These are phyloP conservation scores for Nothophaeocryptopus gaeumannii DNA, from an alignment of 2,329 filamentous ascomycete species.

Conservation along the genomic window DNA sequence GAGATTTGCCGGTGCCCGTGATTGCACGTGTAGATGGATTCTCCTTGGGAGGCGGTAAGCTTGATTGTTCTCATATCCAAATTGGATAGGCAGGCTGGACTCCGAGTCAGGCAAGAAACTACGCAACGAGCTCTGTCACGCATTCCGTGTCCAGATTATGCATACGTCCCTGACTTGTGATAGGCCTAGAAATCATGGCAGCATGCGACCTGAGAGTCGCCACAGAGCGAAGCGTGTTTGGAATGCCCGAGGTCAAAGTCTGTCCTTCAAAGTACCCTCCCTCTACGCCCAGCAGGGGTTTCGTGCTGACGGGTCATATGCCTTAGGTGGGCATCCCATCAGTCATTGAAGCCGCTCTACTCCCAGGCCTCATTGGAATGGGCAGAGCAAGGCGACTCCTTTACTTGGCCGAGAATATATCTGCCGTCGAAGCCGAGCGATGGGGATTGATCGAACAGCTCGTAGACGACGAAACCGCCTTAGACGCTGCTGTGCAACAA, in stretches of 20 bases:
- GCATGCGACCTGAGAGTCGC: conserved; percentile 40
- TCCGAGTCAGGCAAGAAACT: no score
- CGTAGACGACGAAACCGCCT: conserved; percentile 25
- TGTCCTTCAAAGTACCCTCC: no score
- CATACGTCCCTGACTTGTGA: conserved; percentile 33
- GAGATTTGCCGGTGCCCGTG: conserved; percentile 39
- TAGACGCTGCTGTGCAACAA: conserved; percentile 35
- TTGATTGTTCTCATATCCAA: no score
- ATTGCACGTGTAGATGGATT: conserved; percentile 40
- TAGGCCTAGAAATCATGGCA: conserved; percentile 33
- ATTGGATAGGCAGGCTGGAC: no score
- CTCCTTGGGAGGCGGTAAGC: conserved; percentile 36
- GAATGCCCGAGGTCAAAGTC: conserved; percentile 39
- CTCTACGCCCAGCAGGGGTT: no score
- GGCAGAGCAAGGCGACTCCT: conserved; percentile 38
- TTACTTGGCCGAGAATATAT: conserved; percentile 38
- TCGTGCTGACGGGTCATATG: no score
- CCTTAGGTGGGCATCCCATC: conserved; percentile 37
- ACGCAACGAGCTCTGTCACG: no score
- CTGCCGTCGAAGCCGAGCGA: conserved; percentile 31
- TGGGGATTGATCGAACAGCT: conserved; percentile 41
- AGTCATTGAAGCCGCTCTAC: conserved; percentile 40
- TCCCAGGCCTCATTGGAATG: conserved; percentile 40
- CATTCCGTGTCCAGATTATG: no score
- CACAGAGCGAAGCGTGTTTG: conserved; percentile 34